phyloP scores from a whole-genome alignment of 345 rosid species.

The Eucalyptus leucophloia region DNA sequence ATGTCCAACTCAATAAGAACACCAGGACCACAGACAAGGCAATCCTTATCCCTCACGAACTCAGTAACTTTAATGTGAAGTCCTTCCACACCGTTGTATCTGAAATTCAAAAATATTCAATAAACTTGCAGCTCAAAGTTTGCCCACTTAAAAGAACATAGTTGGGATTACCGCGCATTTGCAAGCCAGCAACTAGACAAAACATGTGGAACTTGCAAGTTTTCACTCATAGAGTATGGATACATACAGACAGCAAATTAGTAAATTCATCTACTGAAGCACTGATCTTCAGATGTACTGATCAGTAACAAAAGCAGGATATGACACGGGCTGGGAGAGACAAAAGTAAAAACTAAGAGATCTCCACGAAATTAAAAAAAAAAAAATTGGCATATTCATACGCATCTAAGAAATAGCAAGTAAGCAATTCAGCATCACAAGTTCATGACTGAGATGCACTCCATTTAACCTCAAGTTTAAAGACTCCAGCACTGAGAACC shows the following conservation, averaged over 20 bases:
- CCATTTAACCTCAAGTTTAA: background rate
- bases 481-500: background rate
- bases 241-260: background rate
- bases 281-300: background rate
- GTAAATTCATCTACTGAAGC: background rate
- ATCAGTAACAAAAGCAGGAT: background rate
- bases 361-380: background rate
- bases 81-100: conserved; percentile 92
- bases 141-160: background rate
- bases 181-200: background rate
- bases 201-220: background rate
- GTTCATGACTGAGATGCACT: background rate
- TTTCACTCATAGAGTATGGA: background rate
- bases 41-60: conserved; percentile 68
- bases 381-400: background rate
- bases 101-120: background rate
- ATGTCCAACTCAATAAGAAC: conserved; percentile 70
- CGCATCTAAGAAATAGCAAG: background rate
- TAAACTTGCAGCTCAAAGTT: background rate
- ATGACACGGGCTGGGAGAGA: background rate
- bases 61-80: conserved; percentile 82
- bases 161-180: background rate
- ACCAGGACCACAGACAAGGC: conserved; percentile 97
- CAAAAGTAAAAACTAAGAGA: background rate
- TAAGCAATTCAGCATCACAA: background rate